These are phyloP conservation scores for Umbelopsis vinacea DNA, from an alignment of 192 early-diverging fungal genomes.

Conservation along the genomic window DNA sequence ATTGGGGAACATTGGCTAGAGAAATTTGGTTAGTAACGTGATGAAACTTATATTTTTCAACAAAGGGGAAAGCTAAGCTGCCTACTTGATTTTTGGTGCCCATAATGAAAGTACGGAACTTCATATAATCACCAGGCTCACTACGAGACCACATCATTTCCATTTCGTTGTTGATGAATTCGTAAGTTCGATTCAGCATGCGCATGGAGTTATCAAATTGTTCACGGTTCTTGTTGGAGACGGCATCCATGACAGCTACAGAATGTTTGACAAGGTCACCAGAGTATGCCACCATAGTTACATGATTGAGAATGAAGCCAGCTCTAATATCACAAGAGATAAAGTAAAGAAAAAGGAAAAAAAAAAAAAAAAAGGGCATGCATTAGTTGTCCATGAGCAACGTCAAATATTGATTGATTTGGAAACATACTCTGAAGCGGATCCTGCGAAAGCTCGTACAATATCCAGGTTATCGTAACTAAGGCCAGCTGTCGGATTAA, in stretches of 20 bases:
- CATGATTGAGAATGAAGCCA: constrained; percentile 87
- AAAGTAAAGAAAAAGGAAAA: too few relatives aligned
- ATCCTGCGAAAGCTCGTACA: constrained; percentile 79
- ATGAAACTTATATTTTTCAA: background rate
- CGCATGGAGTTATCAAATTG: constrained; percentile 65
- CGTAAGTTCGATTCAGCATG: constrained; percentile 63
- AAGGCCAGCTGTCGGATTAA: constrained; percentile 57
- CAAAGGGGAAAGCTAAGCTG: background rate
- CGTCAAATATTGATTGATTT: too few relatives aligned
- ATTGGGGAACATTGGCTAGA: constrained; percentile 82
- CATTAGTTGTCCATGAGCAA: too few relatives aligned
- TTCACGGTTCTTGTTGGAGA: constrained; percentile 51
- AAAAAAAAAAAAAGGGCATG: too few relatives aligned
- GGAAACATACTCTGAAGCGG: constrained; percentile 59
- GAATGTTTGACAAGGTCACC: constrained; percentile 68
- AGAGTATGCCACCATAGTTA: constrained; percentile 84
- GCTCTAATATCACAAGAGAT: constrained; percentile 18
- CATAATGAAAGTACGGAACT: constrained; percentile 94
- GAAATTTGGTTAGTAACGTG: background rate
- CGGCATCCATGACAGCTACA: constrained; percentile 61
- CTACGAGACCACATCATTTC: constrained; percentile 79
- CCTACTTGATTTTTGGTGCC: constrained; percentile 76
- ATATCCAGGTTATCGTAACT: constrained; percentile 76
- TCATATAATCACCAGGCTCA: constrained; percentile 71
- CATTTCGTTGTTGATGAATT: constrained; percentile 77